Evolutionary conservation across 208 protist species (phyloP).

Genomic region (Crithidia expoeki): DNA sequence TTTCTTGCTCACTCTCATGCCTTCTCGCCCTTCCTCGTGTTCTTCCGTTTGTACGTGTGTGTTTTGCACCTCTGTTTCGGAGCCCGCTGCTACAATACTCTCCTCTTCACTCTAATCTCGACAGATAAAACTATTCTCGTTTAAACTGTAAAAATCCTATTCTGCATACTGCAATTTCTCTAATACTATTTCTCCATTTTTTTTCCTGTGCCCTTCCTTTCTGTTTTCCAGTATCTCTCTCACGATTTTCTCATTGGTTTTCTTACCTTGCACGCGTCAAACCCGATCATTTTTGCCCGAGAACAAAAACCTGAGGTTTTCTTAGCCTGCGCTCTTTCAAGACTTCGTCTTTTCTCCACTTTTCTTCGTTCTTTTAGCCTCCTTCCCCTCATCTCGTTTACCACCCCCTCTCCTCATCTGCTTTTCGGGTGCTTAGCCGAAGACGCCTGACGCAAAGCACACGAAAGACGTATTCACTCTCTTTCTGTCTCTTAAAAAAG

Average conservation of each 20-base stretch:
- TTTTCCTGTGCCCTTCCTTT: background rate
- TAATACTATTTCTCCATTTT: conserved; percentile 1
- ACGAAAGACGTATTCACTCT: background rate
- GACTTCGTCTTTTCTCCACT: conserved; percentile 8
- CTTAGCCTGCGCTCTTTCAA: background rate
- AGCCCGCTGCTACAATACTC: background rate
- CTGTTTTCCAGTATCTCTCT: conserved; percentile 1
- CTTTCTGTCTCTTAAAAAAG: background rate
- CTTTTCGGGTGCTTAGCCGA: conserved; percentile 11
- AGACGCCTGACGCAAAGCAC: background rate
- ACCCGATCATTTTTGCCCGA: background rate
- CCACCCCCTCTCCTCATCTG: conserved; percentile 11
- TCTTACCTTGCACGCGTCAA: conserved; percentile 4
- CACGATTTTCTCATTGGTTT: background rate
- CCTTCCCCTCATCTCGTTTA: conserved; percentile 7
- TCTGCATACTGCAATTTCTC: conserved; percentile 2
- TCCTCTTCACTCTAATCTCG: background rate
- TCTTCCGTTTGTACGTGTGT: background rate
- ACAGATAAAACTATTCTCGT: conserved; percentile 1
- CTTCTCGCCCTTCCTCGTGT: no score
- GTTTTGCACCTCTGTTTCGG: background rate
- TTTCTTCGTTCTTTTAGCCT: conserved; percentile 8
- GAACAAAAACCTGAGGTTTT: background rate
- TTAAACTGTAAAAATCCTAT: background rate
- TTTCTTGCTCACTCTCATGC: no score